phyloP scores from a whole-genome alignment of 768 basidiomycete genomes.

The Hortiboletus flavorubellus region DNA sequence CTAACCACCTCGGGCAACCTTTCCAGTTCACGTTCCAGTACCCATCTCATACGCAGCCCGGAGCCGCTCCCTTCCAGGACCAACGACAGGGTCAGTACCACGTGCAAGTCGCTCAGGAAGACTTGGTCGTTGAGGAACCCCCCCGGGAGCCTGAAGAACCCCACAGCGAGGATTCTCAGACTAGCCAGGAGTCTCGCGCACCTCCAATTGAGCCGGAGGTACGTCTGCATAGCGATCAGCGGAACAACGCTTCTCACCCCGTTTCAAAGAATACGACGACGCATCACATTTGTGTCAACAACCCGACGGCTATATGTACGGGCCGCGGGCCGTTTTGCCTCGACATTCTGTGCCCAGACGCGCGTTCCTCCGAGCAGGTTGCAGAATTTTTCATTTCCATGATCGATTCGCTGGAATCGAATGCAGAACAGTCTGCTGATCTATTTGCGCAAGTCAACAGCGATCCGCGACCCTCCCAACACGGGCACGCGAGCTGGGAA shows the following conservation, averaged over 20 bases:
- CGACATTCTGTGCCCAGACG: not conserved
- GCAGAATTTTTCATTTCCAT: accelerated
- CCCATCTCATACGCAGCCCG: too few species aligned
- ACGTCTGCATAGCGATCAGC: too few species aligned
- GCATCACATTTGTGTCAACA: not conserved
- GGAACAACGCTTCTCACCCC: not conserved
- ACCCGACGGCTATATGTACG: not conserved
- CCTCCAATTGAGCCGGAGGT: too few species aligned
- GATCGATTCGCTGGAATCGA: too few species aligned
- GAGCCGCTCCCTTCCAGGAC: too few species aligned
- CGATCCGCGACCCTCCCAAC: not conserved
- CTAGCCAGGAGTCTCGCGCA: not conserved
- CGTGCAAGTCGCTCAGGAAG: not conserved
- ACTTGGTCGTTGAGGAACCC: not conserved
- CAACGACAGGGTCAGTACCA: not conserved
- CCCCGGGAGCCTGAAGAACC: not conserved
- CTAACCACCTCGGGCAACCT: not conserved
- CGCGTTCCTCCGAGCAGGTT: not conserved
- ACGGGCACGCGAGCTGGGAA: not conserved
- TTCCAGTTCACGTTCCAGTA: not conserved
- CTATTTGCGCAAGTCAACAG: not conserved
- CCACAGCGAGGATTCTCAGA: not conserved
- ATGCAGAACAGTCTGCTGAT: not conserved
- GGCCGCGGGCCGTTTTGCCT: not conserved
- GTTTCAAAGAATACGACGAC: not conserved